Percentiles rank a stretch among this genome's conserved stretches.
phyloP scores from a whole-genome alignment of 1,139 yeast genomes.

The Saccharomycopsis crataegensis region DNA sequence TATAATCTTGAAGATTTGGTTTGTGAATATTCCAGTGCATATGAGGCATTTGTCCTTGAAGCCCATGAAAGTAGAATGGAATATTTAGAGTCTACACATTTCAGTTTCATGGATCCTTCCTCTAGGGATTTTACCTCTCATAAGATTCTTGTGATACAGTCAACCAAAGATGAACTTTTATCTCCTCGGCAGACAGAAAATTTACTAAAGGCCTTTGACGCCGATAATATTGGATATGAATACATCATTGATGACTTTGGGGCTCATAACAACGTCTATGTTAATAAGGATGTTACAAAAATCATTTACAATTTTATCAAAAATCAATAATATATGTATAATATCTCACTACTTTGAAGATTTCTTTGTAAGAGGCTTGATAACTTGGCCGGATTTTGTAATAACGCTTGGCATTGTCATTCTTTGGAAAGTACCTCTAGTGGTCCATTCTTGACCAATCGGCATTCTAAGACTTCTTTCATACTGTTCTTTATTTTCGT shows the following conservation, averaged over 20 bases:
- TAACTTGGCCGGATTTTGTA: slow-evolving; percentile 81
- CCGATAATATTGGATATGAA: not conserved
- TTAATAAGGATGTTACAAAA: slow-evolving; percentile 20
- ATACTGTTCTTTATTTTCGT: slow-evolving; percentile 86
- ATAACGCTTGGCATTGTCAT: slow-evolving; percentile 83
- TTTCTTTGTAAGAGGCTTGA: slow-evolving; percentile 62
- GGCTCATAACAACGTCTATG: slow-evolving; percentile 27
- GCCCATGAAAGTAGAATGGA: slow-evolving; percentile 27
- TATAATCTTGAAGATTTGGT: slow-evolving; percentile 30
- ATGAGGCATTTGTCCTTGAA: slow-evolving; percentile 29
- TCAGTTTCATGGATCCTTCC: not conserved
- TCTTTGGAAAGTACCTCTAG: slow-evolving; percentile 79
- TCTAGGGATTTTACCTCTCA: not conserved
- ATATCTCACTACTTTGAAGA: not conserved
- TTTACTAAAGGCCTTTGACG: slow-evolving; percentile 22
- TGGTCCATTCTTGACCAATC: slow-evolving; percentile 95
- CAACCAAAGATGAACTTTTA: slow-evolving; percentile 28
- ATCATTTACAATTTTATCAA: not conserved
- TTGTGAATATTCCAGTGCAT: slow-evolving; percentile 31
- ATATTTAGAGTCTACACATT: slow-evolving; percentile 15
- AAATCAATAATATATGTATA: not conserved
- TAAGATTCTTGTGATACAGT: slow-evolving; percentile 24
- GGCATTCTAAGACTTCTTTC: slow-evolving; percentile 93
- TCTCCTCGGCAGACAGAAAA: slow-evolving; percentile 24
- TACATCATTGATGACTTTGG: slow-evolving; percentile 24